A percentile compares a stretch with the other conserved stretches of the same genome.
phyloP scores from a whole-genome alignment of 2,329 filamentous ascomycete genomes.

The Colletotrichum destructivum region DNA sequence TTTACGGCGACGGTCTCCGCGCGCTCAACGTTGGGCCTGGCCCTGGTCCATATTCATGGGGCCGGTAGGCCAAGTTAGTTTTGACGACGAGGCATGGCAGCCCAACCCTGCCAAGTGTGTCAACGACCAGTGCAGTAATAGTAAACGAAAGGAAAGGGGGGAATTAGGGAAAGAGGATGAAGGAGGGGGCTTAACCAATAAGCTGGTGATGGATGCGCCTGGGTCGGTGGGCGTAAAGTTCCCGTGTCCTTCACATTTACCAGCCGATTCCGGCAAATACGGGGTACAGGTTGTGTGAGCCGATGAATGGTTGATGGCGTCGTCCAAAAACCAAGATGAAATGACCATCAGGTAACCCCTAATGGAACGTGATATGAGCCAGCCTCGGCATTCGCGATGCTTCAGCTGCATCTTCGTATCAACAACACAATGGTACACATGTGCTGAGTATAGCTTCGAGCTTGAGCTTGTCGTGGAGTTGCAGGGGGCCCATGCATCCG shows the following conservation, averaged over 20 bases:
- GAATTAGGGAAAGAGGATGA: too few species aligned
- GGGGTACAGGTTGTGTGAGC: background rate
- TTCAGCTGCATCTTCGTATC: too few species aligned
- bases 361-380: background rate
- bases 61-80: slow-evolving; percentile 21
- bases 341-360: background rate
- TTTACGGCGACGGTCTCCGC: slow-evolving; percentile 9
- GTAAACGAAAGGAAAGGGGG: too few species aligned
- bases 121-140: too few species aligned
- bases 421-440: background rate
- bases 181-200: too few species aligned
- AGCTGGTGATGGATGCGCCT: background rate
- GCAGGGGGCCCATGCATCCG: background rate
- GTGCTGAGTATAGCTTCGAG: background rate
- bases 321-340: background rate
- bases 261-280: slow-evolving; percentile 17
- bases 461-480: too few species aligned
- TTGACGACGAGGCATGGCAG: slow-evolving; percentile 18
- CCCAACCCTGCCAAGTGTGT: background rate
- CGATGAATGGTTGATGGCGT: background rate
- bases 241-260: background rate
- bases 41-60: slow-evolving; percentile 23
- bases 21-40: slow-evolving; percentile 18
- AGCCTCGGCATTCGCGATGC: background rate
- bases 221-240: background rate